Base-by-base conservation (phyloP, 192 early-diverging fungal genomes). In the Coemansia sp. region DNA sequence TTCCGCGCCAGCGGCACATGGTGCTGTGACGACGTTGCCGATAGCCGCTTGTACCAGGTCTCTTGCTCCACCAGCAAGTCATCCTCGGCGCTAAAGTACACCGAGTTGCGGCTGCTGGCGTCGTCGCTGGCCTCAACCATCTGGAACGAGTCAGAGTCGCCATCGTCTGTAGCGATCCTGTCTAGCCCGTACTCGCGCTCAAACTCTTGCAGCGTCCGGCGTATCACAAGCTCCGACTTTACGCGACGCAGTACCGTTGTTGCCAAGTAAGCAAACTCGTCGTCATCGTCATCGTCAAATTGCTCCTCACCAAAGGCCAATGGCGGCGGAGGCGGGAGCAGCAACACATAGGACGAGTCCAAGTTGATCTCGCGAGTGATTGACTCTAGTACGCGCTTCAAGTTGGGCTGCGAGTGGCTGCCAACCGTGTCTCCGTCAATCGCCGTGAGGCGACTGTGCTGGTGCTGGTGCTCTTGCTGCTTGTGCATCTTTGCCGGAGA, bases 361-460 rank as follows among this genome's bases (percentile, higher is more conserved):
- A 82, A 42, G 63, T 82, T 82, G 57, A 82, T 82, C 71, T 82
- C 79, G 37, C 79, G 74, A 9, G 79, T 82, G 18, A 82, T 82
- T 26, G 79, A 82, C 61, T 82, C 79, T 11, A 82, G 59, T 5
- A 75, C 74, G 3, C 74, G 70, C 74, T 82, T 82, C 51, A 82
- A 62, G 45, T 82, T 82, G 37, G 79, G 79, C 70, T 82, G 79
- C 39, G 79, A 82, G 57, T 82, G 79, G n/a, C 67, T 82, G 56
- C 74, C 70, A 11, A 60, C 53, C 5, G 79, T 60, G 16, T 82
- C 79, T 8, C 50, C 61, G 21, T 82, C 79, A 4, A 55, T 28
- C 14, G 60, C 37, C 11, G 38, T 53, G 21, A 59, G 59, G 1
- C 65, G 69, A 58, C 67, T 73, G 56, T 73, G 73, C 33, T 34